Evolutionary conservation across 495 filamentous ascomycete genomes (phyloP).

Genomic region (Rhypophila decipiens): DNA sequence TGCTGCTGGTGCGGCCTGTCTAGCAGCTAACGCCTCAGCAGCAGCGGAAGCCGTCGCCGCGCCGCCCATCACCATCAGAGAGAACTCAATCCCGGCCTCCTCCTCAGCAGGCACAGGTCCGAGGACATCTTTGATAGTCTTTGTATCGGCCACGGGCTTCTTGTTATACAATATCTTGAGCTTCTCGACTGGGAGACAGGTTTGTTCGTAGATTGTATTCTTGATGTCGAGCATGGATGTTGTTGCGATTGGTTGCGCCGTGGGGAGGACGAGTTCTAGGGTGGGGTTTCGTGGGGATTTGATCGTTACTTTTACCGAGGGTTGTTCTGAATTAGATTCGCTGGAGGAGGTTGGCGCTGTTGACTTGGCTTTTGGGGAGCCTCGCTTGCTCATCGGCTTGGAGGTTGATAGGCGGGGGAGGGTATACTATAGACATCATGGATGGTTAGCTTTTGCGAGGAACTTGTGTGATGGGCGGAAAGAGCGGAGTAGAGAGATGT

Average conservation of each 20-base stretch:
- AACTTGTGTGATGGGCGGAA: too few relatives aligned
- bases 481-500: background rate
- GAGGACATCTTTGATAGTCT: constrained; percentile 54
- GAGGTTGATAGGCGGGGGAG: constrained; percentile 37
- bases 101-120: constrained; percentile 10
- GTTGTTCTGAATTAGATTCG: constrained; percentile 34
- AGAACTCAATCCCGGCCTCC: constrained; percentile 58
- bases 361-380: background rate
- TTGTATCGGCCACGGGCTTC: constrained; percentile 70
- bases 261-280: constrained; percentile 54
- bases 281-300: constrained; percentile 70
- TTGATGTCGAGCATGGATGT: constrained; percentile 72
- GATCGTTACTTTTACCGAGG: constrained; percentile 52
- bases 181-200: constrained; percentile 54
- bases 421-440: constrained; percentile 41
- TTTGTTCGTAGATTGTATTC: constrained; percentile 46
- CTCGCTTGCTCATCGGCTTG: constrained; percentile 11
- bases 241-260: constrained; percentile 40
- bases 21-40: background rate
- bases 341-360: background rate
- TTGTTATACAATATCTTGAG: constrained; percentile 77
- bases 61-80: constrained; percentile 80
- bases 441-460: too few relatives aligned
- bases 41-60: constrained; percentile 20
- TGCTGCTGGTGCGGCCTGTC: constrained; percentile 9